Base-by-base conservation (phyloP, 2,329 filamentous ascomycete genomes). In the Cordyceps pruinosa region DNA sequence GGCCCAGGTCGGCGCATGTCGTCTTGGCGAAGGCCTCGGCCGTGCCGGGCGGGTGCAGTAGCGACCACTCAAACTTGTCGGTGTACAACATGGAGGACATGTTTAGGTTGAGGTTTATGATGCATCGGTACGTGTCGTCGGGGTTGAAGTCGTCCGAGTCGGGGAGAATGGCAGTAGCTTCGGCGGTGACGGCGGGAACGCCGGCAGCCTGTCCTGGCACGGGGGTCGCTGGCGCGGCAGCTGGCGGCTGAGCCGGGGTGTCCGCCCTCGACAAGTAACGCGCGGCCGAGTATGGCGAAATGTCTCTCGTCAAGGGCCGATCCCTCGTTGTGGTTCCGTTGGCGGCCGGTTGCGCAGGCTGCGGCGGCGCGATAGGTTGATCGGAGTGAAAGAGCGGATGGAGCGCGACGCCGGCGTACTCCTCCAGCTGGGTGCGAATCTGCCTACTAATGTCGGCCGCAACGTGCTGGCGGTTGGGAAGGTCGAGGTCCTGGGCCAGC, bases 21-120 rank as follows among this genome's bases (percentile, higher is more conserved):
- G 90, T 85, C 68, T 90, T 90, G 34, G 94, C 92, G 70, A 97
- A 97, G 13, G 87, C 84, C 70, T 99, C 93, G 0, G 94, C 90
- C 42, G 93, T 91, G 23, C 93, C 93, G 2, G 91, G 88, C 2
- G 92, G 91, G 66, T 97, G 92, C 19, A 96, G 78, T 21, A 99
- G 77, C 5, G 93, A 97, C 93, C 93, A 97, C 70, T 97, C 93
- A 62, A 99, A 97, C 68, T 92, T 96, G 77, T 99, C 94, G 4
- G 90, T 95, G 72, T 97, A 97, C 13, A 97, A 81, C 64, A 89
- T 86, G 57, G 95, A 96, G 54, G 91, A 86, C 23, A 97, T 80
- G 67, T 96, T 97, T 66, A 99, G 89, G 68, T 89, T 96, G 45
- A 99, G 77, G 45, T 85, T 89, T 63, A 99, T 86, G 65, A 97